phyloP scores from a whole-genome alignment of 1,284 basidiomycete genomes.

The Ceratobasidium sp. region DNA sequence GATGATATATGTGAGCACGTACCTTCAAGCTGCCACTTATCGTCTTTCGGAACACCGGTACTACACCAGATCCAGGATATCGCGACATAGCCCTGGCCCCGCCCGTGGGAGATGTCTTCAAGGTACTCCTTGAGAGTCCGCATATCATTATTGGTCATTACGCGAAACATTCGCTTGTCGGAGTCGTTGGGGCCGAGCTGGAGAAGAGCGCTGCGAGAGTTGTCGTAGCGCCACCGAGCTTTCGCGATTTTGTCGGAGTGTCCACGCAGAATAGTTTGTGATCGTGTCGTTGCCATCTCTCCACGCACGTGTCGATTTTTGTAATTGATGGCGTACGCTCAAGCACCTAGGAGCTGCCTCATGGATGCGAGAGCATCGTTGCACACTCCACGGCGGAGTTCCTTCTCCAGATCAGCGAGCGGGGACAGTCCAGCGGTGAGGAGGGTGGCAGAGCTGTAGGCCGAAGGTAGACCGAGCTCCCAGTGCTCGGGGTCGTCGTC shows the following conservation, averaged over 20 bases:
- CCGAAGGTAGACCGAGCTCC: constrained; percentile 22
- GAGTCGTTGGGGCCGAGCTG: background rate
- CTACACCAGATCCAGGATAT: constrained; percentile 28
- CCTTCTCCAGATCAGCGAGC: background rate
- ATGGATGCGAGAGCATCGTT: background rate
- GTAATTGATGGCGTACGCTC: background rate
- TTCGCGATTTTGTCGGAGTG: background rate
- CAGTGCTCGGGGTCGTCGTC: constrained; percentile 20
- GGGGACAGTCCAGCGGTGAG: background rate
- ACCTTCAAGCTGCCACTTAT: constrained; percentile 29
- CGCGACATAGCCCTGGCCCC: constrained; percentile 1
- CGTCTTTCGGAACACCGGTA: background rate
- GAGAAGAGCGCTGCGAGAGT: constrained; percentile 2
- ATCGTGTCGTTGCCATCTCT: background rate
- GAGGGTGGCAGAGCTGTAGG: background rate
- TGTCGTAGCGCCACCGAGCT: background rate
- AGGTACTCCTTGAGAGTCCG: background rate
- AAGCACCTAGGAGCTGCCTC: background rate
- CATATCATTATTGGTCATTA: background rate
- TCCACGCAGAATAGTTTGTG: background rate
- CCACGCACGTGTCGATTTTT: background rate
- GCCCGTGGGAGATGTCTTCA: background rate
- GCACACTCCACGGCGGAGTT: background rate
- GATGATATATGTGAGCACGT: background rate
- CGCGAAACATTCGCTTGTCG: no score